Evolutionary conservation across 1,284 basidiomycete genomes (phyloP).

Genomic region (Tetrapyrgos nigripes): DNA sequence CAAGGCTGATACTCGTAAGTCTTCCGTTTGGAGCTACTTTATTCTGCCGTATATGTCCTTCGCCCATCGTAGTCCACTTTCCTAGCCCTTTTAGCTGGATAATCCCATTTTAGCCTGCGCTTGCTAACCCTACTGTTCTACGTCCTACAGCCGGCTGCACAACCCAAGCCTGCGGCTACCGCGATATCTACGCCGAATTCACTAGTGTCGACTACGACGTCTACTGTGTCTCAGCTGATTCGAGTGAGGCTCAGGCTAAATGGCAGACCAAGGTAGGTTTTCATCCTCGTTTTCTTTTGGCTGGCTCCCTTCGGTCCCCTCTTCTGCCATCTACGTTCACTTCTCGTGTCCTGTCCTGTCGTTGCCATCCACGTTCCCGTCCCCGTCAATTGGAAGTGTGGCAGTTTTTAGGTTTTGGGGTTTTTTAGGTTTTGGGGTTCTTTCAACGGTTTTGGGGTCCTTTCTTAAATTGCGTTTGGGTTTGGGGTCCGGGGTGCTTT

Average conservation of each 20-base stretch:
- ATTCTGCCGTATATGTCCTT: background rate
- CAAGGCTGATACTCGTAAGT: conserved; percentile 85
- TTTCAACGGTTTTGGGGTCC: no score
- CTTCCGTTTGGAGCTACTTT: background rate
- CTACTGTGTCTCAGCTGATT: conserved; percentile 88
- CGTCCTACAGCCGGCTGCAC: conserved; percentile 78
- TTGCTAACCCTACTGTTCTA: background rate
- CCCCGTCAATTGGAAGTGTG: no score
- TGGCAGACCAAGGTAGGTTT: conserved; percentile 81
- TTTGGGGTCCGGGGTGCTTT: no score
- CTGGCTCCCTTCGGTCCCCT: no score
- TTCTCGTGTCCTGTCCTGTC: background rate
- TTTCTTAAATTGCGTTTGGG: no score
- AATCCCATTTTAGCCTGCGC: no score
- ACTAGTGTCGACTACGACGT: conserved; percentile 73
- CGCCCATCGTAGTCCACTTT: background rate
- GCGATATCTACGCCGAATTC: conserved; percentile 84
- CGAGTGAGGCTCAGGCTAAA: conserved; percentile 77
- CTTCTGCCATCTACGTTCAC: no score
- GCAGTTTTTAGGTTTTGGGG: no score
- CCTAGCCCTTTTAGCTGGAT: background rate
- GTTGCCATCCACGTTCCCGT: no score
- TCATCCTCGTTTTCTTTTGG: background rate
- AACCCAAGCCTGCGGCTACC: conserved; percentile 87
- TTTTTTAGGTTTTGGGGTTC: no score